Conservation (phyloP, 345 rosid species). For the rapeseed (Brassica napus) region DNA sequence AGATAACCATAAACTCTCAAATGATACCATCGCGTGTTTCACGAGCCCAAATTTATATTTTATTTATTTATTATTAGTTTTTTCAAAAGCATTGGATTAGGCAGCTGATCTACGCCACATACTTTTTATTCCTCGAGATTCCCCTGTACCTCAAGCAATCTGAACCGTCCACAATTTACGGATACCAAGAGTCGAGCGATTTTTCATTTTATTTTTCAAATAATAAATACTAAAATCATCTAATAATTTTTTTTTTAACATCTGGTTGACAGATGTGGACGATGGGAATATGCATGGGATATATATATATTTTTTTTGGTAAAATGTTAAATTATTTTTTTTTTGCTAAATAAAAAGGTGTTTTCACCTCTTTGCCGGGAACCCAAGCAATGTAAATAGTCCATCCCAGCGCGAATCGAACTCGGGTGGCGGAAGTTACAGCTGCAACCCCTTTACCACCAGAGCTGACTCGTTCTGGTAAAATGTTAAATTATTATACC, state of each 20-base stretch:
- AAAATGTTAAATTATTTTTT: too few relatives aligned
- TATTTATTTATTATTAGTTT: neutral
- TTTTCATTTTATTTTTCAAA: neutral
- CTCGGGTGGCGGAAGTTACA: too few relatives aligned
- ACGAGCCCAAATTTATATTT: neutral
- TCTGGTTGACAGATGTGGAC: neutral
- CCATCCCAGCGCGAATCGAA: too few relatives aligned
- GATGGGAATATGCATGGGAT: neutral
- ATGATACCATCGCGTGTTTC: slow-evolving; percentile 34
- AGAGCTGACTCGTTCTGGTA: too few relatives aligned
- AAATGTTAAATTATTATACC: too few relatives aligned
- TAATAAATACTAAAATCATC: neutral
- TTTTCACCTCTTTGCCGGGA: too few relatives aligned
- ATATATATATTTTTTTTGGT: too few relatives aligned
- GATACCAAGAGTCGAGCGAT: neutral
- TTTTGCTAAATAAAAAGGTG: too few relatives aligned
- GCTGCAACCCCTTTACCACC: too few relatives aligned
- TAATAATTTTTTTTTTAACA: neutral
- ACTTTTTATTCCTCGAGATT: slow-evolving; percentile 11
- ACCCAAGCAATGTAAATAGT: too few relatives aligned
- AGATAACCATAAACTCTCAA: slow-evolving; percentile 30
- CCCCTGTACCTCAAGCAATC: neutral
- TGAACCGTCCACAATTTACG: neutral
- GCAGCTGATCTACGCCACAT: slow-evolving; percentile 30
- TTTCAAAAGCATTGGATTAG: neutral